Conservation (phyloP, 1,284 basidiomycete genomes). For the Neonothopanus nambi region DNA sequence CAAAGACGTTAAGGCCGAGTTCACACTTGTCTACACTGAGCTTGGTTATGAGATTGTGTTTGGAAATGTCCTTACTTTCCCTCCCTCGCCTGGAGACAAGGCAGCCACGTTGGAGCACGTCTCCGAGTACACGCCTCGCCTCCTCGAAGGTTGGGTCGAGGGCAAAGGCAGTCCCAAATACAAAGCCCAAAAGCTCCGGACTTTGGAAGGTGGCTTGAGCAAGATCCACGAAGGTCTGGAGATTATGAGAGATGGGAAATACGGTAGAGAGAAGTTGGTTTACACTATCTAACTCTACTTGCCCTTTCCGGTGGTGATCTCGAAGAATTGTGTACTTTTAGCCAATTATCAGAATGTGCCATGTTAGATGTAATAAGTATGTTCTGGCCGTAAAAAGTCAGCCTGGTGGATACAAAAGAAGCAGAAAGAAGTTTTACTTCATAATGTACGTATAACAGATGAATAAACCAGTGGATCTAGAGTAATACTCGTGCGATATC, state of each 20-base stretch:
- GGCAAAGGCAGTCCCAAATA: slow-evolving; percentile 2
- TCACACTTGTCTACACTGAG: slow-evolving; percentile 1
- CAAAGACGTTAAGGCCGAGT: slow-evolving; percentile 6
- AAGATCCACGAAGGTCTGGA: slow-evolving; percentile 2
- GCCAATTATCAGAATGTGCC: too few species aligned
- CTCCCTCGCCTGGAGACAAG: slow-evolving; percentile 2
- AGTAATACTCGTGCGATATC: too few species aligned
- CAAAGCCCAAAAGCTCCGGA: slow-evolving; percentile 6
- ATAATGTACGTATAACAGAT: too few species aligned
- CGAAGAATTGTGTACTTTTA: too few species aligned
- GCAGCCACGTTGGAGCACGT: slow-evolving; percentile 6
- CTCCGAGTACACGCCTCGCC: slow-evolving; percentile 1
- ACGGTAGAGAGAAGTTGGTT: slow-evolving; percentile 6
- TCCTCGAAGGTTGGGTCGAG: slow-evolving; percentile 8
- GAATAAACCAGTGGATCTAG: too few species aligned
- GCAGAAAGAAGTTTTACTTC: too few species aligned
- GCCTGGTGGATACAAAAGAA: too few species aligned
- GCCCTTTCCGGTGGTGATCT: too few species aligned
- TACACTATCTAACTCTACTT: neutral
- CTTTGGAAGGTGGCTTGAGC: slow-evolving; percentile 3
- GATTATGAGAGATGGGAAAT: slow-evolving; percentile 8
- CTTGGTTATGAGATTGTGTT: slow-evolving; percentile 1
- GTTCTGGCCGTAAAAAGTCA: too few species aligned
- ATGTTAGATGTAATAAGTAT: too few species aligned
- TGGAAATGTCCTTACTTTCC: neutral